phyloP scores from a whole-genome alignment of 179 eudicot species.

The Kewa caespitosa region DNA sequence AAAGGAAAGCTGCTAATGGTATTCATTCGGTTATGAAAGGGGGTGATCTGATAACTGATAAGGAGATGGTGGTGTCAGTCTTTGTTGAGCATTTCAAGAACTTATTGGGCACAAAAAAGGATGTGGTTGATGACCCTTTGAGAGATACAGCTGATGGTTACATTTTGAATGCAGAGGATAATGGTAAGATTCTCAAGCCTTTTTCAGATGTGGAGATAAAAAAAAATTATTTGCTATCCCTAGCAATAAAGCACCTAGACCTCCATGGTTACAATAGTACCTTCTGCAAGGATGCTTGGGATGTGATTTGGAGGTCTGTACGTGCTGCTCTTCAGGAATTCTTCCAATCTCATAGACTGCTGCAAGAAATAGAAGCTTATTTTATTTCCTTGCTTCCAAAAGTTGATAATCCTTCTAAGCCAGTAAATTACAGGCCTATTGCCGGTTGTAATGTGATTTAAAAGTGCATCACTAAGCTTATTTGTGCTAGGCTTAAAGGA shows the following conservation, averaged over 20 bases:
- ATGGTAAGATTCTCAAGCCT: background rate
- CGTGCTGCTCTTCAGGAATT: background rate
- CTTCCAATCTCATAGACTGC: background rate
- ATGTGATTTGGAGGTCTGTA: background rate
- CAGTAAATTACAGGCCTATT: background rate
- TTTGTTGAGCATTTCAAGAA: background rate
- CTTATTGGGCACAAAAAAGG: background rate
- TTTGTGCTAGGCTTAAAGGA: background rate
- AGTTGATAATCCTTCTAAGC: background rate
- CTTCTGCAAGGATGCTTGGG: background rate
- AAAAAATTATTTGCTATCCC: too few species aligned
- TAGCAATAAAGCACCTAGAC: too few species aligned
- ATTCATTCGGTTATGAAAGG: background rate
- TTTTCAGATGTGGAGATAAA: too few species aligned
- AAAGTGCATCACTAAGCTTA: background rate
- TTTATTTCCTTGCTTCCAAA: background rate
- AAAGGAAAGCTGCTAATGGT: background rate
- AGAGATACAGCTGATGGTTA: background rate
- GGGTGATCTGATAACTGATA: background rate
- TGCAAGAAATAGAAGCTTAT: background rate
- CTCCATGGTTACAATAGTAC: too few species aligned
- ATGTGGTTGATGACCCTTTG: too few species aligned
- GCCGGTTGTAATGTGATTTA: background rate
- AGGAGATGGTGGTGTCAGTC: background rate
- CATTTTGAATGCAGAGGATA: background rate